A percentile compares a stretch with the other conserved stretches of the same genome.
Conservation (phyloP, 1,139 yeast species). For the Diutina rugosa region DNA sequence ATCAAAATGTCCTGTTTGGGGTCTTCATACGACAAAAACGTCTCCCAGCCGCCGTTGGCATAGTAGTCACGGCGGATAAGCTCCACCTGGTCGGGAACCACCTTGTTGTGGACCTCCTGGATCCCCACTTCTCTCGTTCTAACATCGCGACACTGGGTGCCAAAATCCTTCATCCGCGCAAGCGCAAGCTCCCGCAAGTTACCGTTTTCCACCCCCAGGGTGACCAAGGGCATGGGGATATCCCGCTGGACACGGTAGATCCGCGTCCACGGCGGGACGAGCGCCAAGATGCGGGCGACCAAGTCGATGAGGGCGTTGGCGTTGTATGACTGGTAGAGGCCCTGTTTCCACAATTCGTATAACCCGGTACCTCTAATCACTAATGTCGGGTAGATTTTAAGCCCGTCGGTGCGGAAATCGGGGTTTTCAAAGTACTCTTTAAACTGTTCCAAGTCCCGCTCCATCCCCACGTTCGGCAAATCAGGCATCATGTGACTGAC, state of each 20-base stretch:
- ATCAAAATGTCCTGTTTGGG: conserved; percentile 93
- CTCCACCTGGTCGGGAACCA: conserved; percentile 95
- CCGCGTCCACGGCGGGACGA: conserved; percentile 99
- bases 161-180: conserved; percentile 97
- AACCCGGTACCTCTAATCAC: conserved; percentile 97
- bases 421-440: conserved; percentile 95
- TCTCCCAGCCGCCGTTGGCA: conserved; percentile 99
- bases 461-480: conserved; percentile 97
- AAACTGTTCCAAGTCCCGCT: conserved; percentile 91
- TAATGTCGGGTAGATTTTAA: conserved; percentile 87
- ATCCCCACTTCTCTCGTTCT: conserved; percentile 98
- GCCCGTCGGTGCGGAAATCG: conserved; percentile 92
- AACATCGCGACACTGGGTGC: conserved; percentile 93
- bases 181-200: conserved; percentile 89
- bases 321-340: conserved; percentile 85
- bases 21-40: conserved; percentile 90
- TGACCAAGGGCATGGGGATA: conserved; percentile 97
- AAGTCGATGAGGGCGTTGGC: conserved; percentile 90
- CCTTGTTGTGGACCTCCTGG: conserved; percentile 95
- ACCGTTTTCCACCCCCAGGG: conserved; percentile 97
- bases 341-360: conserved; percentile 95
- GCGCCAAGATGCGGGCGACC: conserved; percentile 87
- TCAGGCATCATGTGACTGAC: conserved; percentile 99
- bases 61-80: conserved; percentile 88
- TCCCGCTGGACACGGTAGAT: conserved; percentile 97